Base-by-base conservation (phyloP, 768 basidiomycete genomes). In the Saitozyma sp. region DNA sequence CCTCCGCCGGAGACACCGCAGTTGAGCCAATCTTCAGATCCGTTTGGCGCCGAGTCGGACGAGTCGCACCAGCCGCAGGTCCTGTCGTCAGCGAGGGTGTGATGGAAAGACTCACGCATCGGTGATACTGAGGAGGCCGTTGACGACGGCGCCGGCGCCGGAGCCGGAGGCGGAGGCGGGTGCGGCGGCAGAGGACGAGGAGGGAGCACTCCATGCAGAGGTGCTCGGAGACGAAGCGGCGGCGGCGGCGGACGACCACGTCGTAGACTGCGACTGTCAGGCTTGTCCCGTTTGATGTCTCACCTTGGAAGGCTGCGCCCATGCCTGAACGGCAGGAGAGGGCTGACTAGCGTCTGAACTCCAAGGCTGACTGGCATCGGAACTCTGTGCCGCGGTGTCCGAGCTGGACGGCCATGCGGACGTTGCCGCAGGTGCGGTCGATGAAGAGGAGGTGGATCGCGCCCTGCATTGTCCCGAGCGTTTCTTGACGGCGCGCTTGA, bases 1-100 rank as follows among this genome's bases (percentile, higher is more conserved):
- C 88, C 88, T 40, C 68, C 73, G 48, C 62, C 62, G 50, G 83
- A 81, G 58, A 92, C 76, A 49, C 89, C 90, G 71, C 91, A 92
- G 80, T 89, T 90, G 67, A 92, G 77, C 85, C 87, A 92, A 58
- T 85, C 82, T 53, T 89, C 66, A 39, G 67, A 55, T 41, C 80
- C 86, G 71, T 82, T 79, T 17, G 79, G 77, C 8, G 61, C 37
- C 19, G 67, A 56, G 16, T 41, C 51, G 45, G 58, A 45, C 42
- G 74, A 61, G 11, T 62, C 55, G 48, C 68, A 76, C 48, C 54
- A 70, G n/a, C 76, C 76, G 59, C 76, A 78, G 29, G 58, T 56
- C 19, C 70, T 73, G 41, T 49, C 20, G 40, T 49, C 45, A 46
- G 45, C 45, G n/a, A 17, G 13, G 6, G 3, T 46, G 13, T 46